These are phyloP conservation scores for Colletotrichum australisinense DNA, from an alignment of 2,329 filamentous ascomycete species.

Conservation along the genomic window DNA sequence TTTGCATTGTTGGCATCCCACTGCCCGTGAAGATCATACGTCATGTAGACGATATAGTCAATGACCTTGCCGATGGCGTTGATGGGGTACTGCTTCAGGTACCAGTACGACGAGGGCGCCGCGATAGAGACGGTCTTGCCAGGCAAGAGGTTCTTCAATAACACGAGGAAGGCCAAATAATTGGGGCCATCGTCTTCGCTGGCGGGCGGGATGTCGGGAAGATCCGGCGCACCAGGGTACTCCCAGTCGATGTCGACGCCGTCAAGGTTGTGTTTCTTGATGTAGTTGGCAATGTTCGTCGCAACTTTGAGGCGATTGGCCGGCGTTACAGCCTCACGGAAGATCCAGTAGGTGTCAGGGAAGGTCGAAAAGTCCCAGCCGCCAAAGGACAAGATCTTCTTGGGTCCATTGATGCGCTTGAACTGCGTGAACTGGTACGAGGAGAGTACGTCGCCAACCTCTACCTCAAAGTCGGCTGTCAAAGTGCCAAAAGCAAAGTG, in stretches of 20 bases:
- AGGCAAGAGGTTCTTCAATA: conserved; percentile 30
- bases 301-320: conserved; percentile 48
- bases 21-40: conserved; percentile 48
- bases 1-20: conserved; percentile 46
- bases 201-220: conserved; percentile 41
- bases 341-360: conserved; percentile 48
- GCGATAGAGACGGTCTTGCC: conserved; percentile 36
- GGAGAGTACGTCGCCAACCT: neutral
- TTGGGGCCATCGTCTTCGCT: conserved; percentile 41
- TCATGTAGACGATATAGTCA: conserved; percentile 51
- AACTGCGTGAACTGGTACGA: conserved; percentile 44
- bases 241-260: conserved; percentile 37
- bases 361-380: conserved; percentile 54
- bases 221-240: conserved; percentile 28
- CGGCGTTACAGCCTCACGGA: conserved; percentile 47
- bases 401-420: conserved; percentile 37
- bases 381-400: conserved; percentile 55
- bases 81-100: conserved; percentile 48
- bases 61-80: conserved; percentile 37
- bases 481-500: conserved; percentile 49
- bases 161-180: conserved; percentile 46
- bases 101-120: conserved; percentile 46
- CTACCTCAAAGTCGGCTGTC: neutral
- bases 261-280: conserved; percentile 25
- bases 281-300: conserved; percentile 36